Percentiles rank a stretch among this genome's conserved stretches.
These are phyloP conservation scores for Laburnicola sp. DNA, from an alignment of 2,329 filamentous ascomycete genomes.

Conservation along the genomic window DNA sequence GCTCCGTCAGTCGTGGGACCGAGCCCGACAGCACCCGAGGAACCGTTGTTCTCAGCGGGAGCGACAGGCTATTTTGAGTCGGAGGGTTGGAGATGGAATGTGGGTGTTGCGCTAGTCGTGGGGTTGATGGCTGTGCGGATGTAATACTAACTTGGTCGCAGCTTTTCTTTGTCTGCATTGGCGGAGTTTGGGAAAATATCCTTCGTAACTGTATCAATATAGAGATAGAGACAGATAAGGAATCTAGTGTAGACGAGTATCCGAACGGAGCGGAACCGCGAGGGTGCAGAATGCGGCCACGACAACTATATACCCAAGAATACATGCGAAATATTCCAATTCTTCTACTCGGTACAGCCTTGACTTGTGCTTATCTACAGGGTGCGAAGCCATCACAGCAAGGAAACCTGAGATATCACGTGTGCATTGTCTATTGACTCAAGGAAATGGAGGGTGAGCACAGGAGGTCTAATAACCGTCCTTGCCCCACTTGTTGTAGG, in stretches of 20 bases:
- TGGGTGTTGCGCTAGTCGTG: background rate
- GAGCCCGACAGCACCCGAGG: background rate
- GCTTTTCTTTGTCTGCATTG: conserved; percentile 2
- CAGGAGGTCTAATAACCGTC: conserved; percentile 67
- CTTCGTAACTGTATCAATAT: background rate
- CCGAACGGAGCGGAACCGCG: background rate
- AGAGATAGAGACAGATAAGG: background rate
- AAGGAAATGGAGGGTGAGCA: conserved; percentile 10
- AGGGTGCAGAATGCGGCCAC: background rate
- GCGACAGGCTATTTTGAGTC: background rate
- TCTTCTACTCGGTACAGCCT: conserved; percentile 18
- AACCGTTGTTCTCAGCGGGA: conserved; percentile 4
- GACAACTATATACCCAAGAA: background rate
- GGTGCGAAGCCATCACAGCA: conserved; percentile 11
- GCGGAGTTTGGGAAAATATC: conserved; percentile 3
- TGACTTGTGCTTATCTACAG: conserved; percentile 17
- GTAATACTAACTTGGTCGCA: background rate
- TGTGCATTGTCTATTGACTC: conserved; percentile 19
- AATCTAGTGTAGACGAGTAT: background rate
- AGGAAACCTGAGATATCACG: conserved; percentile 12
- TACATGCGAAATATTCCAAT: conserved; percentile 11
- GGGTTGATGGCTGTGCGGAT: background rate
- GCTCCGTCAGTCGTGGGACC: background rate
- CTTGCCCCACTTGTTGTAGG: conserved; percentile 99
- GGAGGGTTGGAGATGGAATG: background rate